Percentiles rank a stretch among this genome's conserved stretches.
phyloP scores from a whole-genome alignment of 2,329 filamentous ascomycete species.

The Magnaporthiopsis poae region DNA sequence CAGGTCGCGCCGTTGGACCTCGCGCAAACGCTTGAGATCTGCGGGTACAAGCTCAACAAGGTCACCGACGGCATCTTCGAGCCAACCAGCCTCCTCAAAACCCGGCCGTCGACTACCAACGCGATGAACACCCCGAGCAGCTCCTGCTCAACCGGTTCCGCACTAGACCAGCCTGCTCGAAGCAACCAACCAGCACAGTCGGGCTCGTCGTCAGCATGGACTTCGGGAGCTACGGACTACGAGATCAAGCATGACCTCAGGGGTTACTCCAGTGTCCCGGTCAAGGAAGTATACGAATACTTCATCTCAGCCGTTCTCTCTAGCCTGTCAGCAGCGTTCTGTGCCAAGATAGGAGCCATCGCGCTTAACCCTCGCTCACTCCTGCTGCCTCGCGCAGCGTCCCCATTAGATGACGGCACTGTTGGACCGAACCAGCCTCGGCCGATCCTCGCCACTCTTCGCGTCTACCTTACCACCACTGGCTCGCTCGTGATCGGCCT shows the following conservation, averaged over 20 bases:
- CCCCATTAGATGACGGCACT: constrained; percentile 20
- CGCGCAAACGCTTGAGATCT: constrained; percentile 31
- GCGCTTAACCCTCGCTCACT: constrained; percentile 45
- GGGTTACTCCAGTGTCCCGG: constrained; percentile 23
- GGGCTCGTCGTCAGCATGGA: constrained; percentile 16
- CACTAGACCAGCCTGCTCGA: constrained; percentile 27
- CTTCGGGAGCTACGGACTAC: constrained; percentile 15
- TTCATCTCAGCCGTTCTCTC: constrained; percentile 44
- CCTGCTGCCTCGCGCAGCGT: constrained; percentile 30
- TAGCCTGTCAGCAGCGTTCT: constrained; percentile 41
- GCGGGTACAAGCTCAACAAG: constrained; percentile 33
- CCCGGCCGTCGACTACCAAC: constrained; percentile 29
- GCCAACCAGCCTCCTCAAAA: constrained; percentile 37
- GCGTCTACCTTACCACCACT: constrained; percentile 45
- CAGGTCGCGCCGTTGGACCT: constrained; percentile 21
- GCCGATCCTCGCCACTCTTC: constrained; percentile 38
- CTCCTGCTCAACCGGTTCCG: constrained; percentile 32
- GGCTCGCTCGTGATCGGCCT: constrained; percentile 43
- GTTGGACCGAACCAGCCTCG: constrained; percentile 11
- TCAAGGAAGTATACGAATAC: constrained; percentile 41
- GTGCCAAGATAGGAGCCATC: constrained; percentile 36
- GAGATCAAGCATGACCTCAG: constrained; percentile 27
- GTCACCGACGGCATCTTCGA: constrained; percentile 44
- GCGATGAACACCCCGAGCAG: constrained; percentile 35
- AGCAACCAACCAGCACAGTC: constrained; percentile 20